Evolutionary conservation across 1,139 yeast genomes (phyloP).

Genomic region (Debaryomyces sp.): DNA sequence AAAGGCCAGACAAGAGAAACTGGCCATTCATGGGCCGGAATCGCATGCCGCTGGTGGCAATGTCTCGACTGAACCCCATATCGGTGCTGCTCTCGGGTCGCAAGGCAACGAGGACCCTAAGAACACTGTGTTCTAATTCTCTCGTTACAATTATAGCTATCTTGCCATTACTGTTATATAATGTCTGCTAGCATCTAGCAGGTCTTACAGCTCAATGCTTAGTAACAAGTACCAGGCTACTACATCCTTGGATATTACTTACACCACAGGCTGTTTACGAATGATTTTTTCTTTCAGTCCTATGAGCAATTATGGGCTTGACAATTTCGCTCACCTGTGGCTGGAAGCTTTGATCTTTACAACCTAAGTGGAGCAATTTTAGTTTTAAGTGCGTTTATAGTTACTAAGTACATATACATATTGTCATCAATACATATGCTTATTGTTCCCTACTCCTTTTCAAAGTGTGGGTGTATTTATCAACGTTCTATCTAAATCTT

Average conservation of each 20-base stretch:
- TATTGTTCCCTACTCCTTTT: background rate
- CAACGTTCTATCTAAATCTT: background rate
- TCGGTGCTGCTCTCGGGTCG: constrained; percentile 9
- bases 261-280: too few species aligned
- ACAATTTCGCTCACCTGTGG: background rate
- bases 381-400: background rate
- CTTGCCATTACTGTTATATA: background rate
- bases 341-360: background rate
- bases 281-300: background rate
- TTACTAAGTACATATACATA: constrained; percentile 1
- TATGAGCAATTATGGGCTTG: background rate
- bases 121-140: constrained; percentile 4
- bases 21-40: constrained; percentile 17
- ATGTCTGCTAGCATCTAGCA: background rate
- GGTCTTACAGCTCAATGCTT: background rate
- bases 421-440: constrained; percentile 5
- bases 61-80: constrained; percentile 15
- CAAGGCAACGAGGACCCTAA: constrained; percentile 8
- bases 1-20: constrained; percentile 31
- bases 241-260: background rate
- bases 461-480: background rate
- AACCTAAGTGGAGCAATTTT: background rate
- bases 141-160: background rate
- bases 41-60: constrained; percentile 16
- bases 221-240: background rate